phyloP scores from a whole-genome alignment of 2,329 filamentous ascomycete species.

The Cordyceps pruinosa region DNA sequence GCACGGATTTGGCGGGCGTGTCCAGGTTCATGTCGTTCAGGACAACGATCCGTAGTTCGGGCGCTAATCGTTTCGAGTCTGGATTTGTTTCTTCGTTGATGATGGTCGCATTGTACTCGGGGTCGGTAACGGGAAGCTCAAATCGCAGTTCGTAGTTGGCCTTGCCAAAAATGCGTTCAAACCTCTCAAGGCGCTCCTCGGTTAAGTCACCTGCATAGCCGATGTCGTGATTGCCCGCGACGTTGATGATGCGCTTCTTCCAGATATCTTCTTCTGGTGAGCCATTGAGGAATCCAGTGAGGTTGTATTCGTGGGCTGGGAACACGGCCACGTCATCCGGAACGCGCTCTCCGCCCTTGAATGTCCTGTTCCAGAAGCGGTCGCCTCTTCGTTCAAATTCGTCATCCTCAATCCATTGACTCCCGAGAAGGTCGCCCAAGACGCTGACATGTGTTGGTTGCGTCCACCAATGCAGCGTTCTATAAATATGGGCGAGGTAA shows the following conservation, averaged over 20 bases:
- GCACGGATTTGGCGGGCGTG: conserved; percentile 60
- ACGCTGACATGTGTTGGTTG: conserved; percentile 81
- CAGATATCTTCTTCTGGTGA: conserved; percentile 48
- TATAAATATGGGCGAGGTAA: conserved; percentile 89
- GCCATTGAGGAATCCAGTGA: conserved; percentile 42
- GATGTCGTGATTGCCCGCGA: conserved; percentile 93
- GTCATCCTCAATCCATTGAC: conserved; percentile 83
- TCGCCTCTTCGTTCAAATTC: conserved; percentile 71
- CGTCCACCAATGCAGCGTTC: conserved; percentile 76
- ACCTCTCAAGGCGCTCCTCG: conserved; percentile 65
- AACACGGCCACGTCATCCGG: conserved; percentile 45
- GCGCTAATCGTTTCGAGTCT: conserved; percentile 42
- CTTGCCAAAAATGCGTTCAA: conserved; percentile 78
- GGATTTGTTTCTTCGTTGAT: conserved; percentile 37
- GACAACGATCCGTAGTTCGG: conserved; percentile 74
- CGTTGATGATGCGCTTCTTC: conserved; percentile 74
- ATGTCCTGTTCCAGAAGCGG: conserved; percentile 76
- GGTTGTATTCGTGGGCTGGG: conserved; percentile 42
- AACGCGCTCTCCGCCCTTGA: conserved; percentile 61
- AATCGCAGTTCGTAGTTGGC: conserved; percentile 86
- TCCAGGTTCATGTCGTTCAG: conserved; percentile 95
- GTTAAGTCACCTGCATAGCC: conserved; percentile 92
- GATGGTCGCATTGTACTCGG: conserved; percentile 33
- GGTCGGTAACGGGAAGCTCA: conserved; percentile 44
- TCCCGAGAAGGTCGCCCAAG: conserved; percentile 84